Conservation (phyloP, 2,329 filamentous ascomycete genomes). For the Whalleya microplaca region DNA sequence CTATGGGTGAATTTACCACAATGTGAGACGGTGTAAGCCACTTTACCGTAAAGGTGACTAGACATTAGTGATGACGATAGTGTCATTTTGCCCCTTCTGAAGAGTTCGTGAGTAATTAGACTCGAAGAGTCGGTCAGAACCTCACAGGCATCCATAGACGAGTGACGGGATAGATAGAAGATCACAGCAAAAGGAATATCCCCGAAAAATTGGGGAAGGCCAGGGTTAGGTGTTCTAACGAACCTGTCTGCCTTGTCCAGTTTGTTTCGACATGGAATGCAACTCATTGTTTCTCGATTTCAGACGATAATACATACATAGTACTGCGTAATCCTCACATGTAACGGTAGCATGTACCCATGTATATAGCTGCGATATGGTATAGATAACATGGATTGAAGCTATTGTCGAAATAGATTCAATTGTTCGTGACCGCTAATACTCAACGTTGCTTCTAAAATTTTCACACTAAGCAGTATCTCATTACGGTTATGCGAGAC, state of each 20-base stretch:
- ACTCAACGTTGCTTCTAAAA: slow-evolving; percentile 1
- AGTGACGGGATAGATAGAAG: not conserved
- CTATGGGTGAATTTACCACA: slow-evolving; percentile 15
- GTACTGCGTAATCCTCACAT: not conserved
- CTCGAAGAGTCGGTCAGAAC: slow-evolving; percentile 25
- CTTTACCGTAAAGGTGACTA: not conserved
- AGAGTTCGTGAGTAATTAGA: slow-evolving; percentile 25
- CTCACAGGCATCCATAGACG: slow-evolving; percentile 6
- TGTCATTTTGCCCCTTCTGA: slow-evolving; percentile 10
- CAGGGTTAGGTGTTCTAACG: slow-evolving; percentile 4
- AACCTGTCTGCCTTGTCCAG: slow-evolving; percentile 10
- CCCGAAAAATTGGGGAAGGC: slow-evolving; percentile 21
- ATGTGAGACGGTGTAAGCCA: slow-evolving; percentile 8
- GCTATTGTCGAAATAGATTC: slow-evolving; percentile 15
- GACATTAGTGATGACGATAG: not conserved
- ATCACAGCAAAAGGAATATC: not conserved
- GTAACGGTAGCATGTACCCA: not conserved
- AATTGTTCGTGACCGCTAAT: slow-evolving; percentile 7
- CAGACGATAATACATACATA: slow-evolving; percentile 12
- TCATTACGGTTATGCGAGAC: slow-evolving; percentile 19
- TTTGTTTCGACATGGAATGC: slow-evolving; percentile 21
- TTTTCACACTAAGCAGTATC: not conserved
- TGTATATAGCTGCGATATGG: not conserved
- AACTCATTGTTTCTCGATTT: slow-evolving; percentile 12
- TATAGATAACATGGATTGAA: not conserved